Percentiles rank a stretch among this genome's conserved stretches.
Evolutionary conservation across 495 filamentous ascomycete genomes (phyloP).

Genomic region (Aspergillus nidulans): DNA sequence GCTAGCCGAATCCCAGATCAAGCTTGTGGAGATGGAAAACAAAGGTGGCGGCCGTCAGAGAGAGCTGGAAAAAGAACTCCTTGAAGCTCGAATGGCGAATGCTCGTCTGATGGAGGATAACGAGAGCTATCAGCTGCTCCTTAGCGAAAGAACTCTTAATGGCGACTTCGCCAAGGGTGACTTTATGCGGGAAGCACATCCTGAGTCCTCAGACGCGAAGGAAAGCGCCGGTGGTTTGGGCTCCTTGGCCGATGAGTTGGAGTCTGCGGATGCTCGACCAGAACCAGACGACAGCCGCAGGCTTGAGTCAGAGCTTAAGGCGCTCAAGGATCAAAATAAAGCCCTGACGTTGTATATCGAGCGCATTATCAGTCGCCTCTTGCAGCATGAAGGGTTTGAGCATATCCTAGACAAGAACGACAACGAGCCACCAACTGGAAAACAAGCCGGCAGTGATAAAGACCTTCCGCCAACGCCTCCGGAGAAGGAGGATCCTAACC

Average conservation of each 20-base stretch:
- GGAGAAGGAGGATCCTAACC: conserved; percentile 48
- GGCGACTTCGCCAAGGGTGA: conserved; percentile 87
- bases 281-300: conserved; percentile 58
- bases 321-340: conserved; percentile 92
- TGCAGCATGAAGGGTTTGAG: conserved; percentile 93
- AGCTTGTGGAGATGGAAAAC: conserved; percentile 91
- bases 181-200: conserved; percentile 59
- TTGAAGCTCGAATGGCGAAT: conserved; percentile 90
- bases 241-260: conserved; percentile 86
- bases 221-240: conserved; percentile 40
- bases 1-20: conserved; percentile 91
- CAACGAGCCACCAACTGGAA: conserved; percentile 42
- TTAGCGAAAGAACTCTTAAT: conserved; percentile 89
- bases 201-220: conserved; percentile 28
- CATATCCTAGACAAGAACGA: conserved; percentile 69
- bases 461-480: conserved; percentile 78
- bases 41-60: conserved; percentile 77
- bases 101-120: conserved; percentile 97
- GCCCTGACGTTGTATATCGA: conserved; percentile 96
- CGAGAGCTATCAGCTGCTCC: conserved; percentile 91
- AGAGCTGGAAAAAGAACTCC: conserved; percentile 80
- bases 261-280: conserved; percentile 54
- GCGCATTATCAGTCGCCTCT: conserved; percentile 90
- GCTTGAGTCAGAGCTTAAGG: conserved; percentile 73
- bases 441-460: conserved; percentile 55